phyloP scores from a whole-genome alignment of 306 rosid genomes.

The Pyrus bretschneideri region DNA sequence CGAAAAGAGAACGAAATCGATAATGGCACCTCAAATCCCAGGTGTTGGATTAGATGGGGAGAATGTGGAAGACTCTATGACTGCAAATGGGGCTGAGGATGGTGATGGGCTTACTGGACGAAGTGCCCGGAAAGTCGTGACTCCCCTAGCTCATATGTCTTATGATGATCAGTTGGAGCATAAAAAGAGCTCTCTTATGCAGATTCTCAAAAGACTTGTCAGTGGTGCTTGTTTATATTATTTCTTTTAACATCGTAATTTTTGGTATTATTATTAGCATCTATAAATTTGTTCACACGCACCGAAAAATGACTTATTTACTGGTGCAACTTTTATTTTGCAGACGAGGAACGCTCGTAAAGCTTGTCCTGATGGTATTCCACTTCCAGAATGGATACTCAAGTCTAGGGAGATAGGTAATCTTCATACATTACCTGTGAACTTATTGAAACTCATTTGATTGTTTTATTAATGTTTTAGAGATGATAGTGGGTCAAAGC shows the following conservation, averaged over 20 bases:
- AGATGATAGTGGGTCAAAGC: background rate
- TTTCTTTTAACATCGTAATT: background rate
- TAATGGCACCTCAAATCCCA: slow-evolving; percentile 4
- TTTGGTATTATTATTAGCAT: slow-evolving; percentile 1
- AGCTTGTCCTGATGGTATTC: slow-evolving; percentile 75
- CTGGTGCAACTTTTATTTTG: background rate
- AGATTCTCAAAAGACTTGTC: slow-evolving; percentile 78
- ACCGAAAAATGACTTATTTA: slow-evolving; percentile 7
- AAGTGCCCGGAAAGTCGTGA: slow-evolving; percentile 61
- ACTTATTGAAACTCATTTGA: background rate
- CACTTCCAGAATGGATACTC: slow-evolving; percentile 88
- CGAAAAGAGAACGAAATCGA: slow-evolving; percentile 49
- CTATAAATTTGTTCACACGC: background rate
- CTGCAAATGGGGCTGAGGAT: slow-evolving; percentile 33
- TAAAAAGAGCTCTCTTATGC: slow-evolving; percentile 60
- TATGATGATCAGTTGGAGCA: slow-evolving; percentile 84
- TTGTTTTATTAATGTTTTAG: background rate
- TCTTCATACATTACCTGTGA: slow-evolving; percentile 6
- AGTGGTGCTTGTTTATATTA: slow-evolving; percentile 28
- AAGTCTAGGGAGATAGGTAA: slow-evolving; percentile 81
- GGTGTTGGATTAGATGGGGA: slow-evolving; percentile 21
- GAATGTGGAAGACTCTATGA: slow-evolving; percentile 15
- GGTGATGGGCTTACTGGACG: slow-evolving; percentile 40
- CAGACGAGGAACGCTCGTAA: slow-evolving; percentile 88
- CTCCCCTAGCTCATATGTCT: slow-evolving; percentile 86